phyloP scores from a whole-genome alignment of 495 filamentous ascomycete species.

The Penicillium verhagenii region DNA sequence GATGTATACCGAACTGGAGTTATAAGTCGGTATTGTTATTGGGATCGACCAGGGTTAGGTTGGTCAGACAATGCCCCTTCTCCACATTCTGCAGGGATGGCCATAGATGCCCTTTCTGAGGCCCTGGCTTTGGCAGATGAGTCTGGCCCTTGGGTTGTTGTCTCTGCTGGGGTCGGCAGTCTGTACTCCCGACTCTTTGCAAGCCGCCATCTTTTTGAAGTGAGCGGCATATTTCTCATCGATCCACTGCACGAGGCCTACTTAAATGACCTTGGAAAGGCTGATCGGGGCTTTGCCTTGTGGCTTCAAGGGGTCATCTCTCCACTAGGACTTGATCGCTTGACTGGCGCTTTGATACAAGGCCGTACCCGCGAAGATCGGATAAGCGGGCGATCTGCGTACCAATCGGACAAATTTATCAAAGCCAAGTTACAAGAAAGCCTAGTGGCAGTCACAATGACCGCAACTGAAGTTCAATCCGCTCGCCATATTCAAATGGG shows the following conservation, averaged over 20 bases:
- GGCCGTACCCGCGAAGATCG: constrained; percentile 81
- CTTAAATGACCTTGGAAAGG: constrained; percentile 59
- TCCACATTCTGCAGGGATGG: constrained; percentile 87
- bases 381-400: constrained; percentile 71
- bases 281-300: constrained; percentile 73
- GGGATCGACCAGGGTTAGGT: constrained; percentile 84
- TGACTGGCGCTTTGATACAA: constrained; percentile 73
- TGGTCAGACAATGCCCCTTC: constrained; percentile 95
- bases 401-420: constrained; percentile 77
- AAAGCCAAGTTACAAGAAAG: constrained; percentile 92
- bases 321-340: constrained; percentile 78
- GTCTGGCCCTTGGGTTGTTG: constrained; percentile 76
- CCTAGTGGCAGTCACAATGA: constrained; percentile 77
- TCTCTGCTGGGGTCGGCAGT: constrained; percentile 73
- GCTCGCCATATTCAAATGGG: constrained; percentile 72
- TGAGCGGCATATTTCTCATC: constrained; percentile 78
- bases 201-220: constrained; percentile 67
- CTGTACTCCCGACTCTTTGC: constrained; percentile 90
- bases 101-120: constrained; percentile 80
- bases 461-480: constrained; percentile 73
- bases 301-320: constrained; percentile 85
- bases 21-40: constrained; percentile 89
- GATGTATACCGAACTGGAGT: constrained; percentile 66
- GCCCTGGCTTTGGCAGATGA: constrained; percentile 78
- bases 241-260: constrained; percentile 86